Conservation (phyloP, 495 filamentous ascomycete genomes). For the Aspergillus baeticus region DNA sequence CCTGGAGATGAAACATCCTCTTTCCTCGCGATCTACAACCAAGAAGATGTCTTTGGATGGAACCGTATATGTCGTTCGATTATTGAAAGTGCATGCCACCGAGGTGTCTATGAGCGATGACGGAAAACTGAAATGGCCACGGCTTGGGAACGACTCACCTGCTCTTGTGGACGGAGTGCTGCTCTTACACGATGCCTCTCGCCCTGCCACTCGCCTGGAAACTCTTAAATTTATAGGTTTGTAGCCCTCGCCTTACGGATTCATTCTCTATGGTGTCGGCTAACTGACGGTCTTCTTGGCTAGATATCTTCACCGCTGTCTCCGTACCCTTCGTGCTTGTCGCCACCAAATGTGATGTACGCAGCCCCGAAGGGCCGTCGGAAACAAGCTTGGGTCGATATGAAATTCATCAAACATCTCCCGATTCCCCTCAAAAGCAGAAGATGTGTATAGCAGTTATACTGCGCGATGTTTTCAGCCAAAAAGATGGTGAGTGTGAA, state of each 20-base stretch:
- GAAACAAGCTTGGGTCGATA: slow-evolving; percentile 57
- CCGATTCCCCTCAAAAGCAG: slow-evolving; percentile 67
- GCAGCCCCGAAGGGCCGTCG: slow-evolving; percentile 43
- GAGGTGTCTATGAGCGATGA: slow-evolving; percentile 48
- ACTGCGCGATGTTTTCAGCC: slow-evolving; percentile 63
- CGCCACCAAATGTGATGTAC: slow-evolving; percentile 82
- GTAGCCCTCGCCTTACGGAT: slow-evolving; percentile 3
- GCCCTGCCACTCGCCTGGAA: slow-evolving; percentile 64
- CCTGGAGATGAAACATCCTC: slow-evolving; percentile 62
- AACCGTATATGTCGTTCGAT: slow-evolving; percentile 69
- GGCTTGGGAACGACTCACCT: slow-evolving; percentile 61
- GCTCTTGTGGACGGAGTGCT: slow-evolving; percentile 81
- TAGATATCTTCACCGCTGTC: slow-evolving; percentile 68
- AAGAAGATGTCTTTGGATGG: slow-evolving; percentile 79
- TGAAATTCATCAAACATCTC: slow-evolving; percentile 70
- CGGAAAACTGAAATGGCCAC: slow-evolving; percentile 72
- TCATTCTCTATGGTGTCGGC: background rate
- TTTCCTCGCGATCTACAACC: slow-evolving; percentile 56
- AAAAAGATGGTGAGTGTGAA: slow-evolving; percentile 60
- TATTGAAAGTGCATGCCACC: slow-evolving; percentile 68
- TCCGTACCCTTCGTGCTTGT: slow-evolving; percentile 73
- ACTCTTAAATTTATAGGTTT: slow-evolving; percentile 62
- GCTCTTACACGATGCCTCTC: slow-evolving; percentile 82
- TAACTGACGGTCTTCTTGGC: background rate
- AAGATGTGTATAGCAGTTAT: slow-evolving; percentile 78